Evolutionary conservation across 2,329 filamentous ascomycete genomes (phyloP).

Genomic region (Aureobasidium leucospermi): DNA sequence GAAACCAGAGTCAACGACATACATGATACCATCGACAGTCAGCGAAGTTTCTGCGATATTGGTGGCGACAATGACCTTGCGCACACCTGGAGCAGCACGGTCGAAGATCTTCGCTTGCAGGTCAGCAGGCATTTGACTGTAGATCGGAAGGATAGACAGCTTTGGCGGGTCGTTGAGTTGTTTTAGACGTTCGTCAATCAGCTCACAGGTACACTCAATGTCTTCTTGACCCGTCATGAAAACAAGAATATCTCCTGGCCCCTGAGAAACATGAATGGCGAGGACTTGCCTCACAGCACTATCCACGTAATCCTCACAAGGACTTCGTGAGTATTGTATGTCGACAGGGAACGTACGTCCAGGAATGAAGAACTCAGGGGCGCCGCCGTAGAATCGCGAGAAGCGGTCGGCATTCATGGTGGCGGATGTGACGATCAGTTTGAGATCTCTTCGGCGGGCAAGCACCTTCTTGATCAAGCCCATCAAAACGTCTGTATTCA

Average conservation of each 20-base stretch:
- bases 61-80: slow-evolving; percentile 96
- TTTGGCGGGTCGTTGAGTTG: slow-evolving; percentile 91
- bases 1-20: slow-evolving; percentile 92
- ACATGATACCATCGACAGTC: slow-evolving; percentile 98
- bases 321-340: slow-evolving; percentile 88
- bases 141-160: slow-evolving; percentile 90
- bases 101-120: slow-evolving; percentile 98
- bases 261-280: slow-evolving; percentile 93
- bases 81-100: slow-evolving; percentile 76
- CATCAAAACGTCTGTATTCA: slow-evolving; percentile 97
- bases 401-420: slow-evolving; percentile 98
- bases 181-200: slow-evolving; percentile 79
- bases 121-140: slow-evolving; percentile 99
- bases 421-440: slow-evolving; percentile 94
- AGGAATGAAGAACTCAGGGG: slow-evolving; percentile 93
- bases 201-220: slow-evolving; percentile 92
- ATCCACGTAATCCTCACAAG: slow-evolving; percentile 96
- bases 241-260: slow-evolving; percentile 84
- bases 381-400: slow-evolving; percentile 90
- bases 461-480: slow-evolving; percentile 96
- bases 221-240: slow-evolving; percentile 99
- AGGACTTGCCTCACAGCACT: slow-evolving; percentile 93
- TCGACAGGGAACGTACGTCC: slow-evolving; percentile 96
- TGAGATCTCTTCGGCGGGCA: slow-evolving; percentile 79
- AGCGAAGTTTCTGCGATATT: slow-evolving; percentile 98